Evolutionary conservation across 2,329 filamentous ascomycete genomes (phyloP).

Genomic region (Sporothrix euskadiensis): DNA sequence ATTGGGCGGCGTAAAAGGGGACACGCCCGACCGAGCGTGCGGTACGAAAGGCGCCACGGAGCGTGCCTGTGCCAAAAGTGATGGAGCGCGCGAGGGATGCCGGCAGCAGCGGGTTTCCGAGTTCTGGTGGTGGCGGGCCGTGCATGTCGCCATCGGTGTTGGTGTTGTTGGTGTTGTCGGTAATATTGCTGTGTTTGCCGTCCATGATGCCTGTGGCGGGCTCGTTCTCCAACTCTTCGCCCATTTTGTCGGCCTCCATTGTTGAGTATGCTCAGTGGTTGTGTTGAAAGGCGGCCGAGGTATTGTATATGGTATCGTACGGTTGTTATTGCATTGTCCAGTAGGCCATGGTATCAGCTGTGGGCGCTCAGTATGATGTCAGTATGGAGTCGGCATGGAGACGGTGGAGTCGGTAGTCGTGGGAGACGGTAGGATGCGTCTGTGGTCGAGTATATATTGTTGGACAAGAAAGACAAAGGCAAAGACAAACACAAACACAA

Average conservation of each 20-base stretch:
- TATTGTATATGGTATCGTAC: no score
- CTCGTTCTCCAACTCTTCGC: neutral
- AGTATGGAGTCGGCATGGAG: slow-evolving; percentile 7
- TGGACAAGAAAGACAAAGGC: neutral
- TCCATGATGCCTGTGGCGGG: neutral
- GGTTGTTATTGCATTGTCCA: neutral
- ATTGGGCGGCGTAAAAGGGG: slow-evolving; percentile 54
- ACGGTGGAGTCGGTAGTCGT: neutral
- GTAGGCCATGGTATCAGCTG: neutral
- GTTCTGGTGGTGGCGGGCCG: slow-evolving; percentile 27
- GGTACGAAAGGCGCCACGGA: slow-evolving; percentile 57
- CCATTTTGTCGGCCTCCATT: neutral
- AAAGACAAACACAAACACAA: neutral
- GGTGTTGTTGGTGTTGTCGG: neutral
- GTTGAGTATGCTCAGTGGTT: neutral
- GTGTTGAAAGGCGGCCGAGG: neutral
- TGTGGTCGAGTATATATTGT: neutral
- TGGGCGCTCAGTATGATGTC: neutral
- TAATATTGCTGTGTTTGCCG: neutral
- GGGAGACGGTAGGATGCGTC: neutral
- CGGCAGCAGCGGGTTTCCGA: slow-evolving; percentile 50
- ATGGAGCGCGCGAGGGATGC: slow-evolving; percentile 58
- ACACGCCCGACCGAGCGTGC: slow-evolving; percentile 55
- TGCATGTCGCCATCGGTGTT: slow-evolving; percentile 5
- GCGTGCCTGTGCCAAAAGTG: slow-evolving; percentile 61